phyloP scores from a whole-genome alignment of 345 rosid genomes.

The Eutrema japonicum region DNA sequence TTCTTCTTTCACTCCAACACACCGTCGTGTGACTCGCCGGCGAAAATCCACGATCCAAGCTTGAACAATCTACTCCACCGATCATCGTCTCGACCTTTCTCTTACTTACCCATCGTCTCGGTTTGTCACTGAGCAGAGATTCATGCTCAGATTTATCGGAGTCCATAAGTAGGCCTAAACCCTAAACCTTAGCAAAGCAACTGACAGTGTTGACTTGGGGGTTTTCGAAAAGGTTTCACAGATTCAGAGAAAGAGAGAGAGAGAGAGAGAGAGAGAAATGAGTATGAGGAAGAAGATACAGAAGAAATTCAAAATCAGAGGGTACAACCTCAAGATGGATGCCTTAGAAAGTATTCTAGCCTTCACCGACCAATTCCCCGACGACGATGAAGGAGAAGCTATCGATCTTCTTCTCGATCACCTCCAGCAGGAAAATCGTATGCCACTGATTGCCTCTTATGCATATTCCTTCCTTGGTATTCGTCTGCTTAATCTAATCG shows the following conservation, averaged over 20 bases:
- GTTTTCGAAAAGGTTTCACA: neutral
- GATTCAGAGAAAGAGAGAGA: slow-evolving; percentile 17
- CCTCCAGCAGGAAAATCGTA: slow-evolving; percentile 60
- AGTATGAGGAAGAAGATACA: slow-evolving; percentile 71
- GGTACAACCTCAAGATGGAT: slow-evolving; percentile 70
- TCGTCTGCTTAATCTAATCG: no score
- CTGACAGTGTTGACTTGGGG: neutral
- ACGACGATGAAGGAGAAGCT: slow-evolving; percentile 68
- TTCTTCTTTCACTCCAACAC: no score
- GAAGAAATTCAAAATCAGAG: slow-evolving; percentile 78
- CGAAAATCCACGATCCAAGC: no score
- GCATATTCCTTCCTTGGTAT: neutral
- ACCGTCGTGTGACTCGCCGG: no score
- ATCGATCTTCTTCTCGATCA: slow-evolving; percentile 81
- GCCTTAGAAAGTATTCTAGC: slow-evolving; percentile 71
- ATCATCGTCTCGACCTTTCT: no score
- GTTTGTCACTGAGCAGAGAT: no score
- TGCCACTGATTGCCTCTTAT: neutral
- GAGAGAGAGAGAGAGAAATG: slow-evolving; percentile 23
- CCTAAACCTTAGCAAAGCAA: no score
- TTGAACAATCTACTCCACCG: no score
- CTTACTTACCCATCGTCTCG: no score
- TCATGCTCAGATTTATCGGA: no score
- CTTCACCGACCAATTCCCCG: slow-evolving; percentile 64
- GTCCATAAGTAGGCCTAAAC: no score